Conservation (phyloP, 2,329 filamentous ascomycete genomes). For the Penicillium sp. region DNA sequence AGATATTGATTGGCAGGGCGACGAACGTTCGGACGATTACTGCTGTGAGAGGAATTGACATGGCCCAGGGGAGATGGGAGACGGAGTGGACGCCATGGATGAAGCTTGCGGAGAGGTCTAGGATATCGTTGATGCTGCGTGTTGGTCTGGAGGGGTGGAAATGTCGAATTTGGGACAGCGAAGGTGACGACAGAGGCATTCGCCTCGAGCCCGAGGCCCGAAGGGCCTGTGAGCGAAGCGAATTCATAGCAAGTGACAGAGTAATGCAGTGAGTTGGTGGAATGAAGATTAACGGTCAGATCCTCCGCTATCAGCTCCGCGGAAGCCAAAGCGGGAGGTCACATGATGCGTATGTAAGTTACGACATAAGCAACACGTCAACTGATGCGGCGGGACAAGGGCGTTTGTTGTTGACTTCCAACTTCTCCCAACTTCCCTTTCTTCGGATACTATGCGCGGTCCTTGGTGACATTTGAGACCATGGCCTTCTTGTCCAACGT, state of each 20-base stretch:
- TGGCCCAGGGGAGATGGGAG: conserved; percentile 58
- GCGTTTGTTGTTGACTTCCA: conserved; percentile 11
- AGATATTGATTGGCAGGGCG: conserved; percentile 53
- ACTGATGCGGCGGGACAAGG: conserved; percentile 18
- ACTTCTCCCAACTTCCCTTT: neutral
- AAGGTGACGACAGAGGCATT: neutral
- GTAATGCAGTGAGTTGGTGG: no score
- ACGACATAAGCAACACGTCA: conserved; percentile 25
- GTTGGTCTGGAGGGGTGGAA: conserved; percentile 56
- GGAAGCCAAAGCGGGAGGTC: conserved; percentile 14
- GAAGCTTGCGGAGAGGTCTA: conserved; percentile 51
- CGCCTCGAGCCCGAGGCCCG: neutral
- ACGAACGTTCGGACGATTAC: conserved; percentile 54
- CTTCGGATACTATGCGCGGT: conserved; percentile 24
- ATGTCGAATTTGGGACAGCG: conserved; percentile 39
- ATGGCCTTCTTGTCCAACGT: conserved; percentile 42
- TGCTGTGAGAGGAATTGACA: conserved; percentile 60
- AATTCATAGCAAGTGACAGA: conserved; percentile 16
- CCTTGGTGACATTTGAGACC: conserved; percentile 23
- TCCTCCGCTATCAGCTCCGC: no score
- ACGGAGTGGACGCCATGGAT: conserved; percentile 56
- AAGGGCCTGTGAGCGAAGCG: conserved; percentile 12
- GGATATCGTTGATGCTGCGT: conserved; percentile 47
- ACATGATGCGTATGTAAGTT: conserved; percentile 29
- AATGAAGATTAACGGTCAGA: no score